phyloP scores from a whole-genome alignment of 768 basidiomycete species.

The Pleurotus tuber-regium region DNA sequence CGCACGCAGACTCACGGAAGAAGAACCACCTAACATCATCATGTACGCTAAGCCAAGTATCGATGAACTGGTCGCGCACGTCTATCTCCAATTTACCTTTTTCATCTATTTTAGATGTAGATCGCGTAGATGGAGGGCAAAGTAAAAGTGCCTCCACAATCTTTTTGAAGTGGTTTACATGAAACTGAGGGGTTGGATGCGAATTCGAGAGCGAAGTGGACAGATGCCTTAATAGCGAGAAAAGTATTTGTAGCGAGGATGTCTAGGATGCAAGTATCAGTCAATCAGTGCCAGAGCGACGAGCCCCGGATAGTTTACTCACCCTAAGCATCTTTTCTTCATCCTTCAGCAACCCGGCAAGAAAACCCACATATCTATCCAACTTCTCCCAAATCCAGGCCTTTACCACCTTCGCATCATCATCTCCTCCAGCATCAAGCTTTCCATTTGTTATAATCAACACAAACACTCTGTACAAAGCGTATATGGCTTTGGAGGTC shows the following conservation, averaged over 20 bases:
- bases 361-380: constrained; percentile 63
- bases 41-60: constrained; percentile 72
- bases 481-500: constrained; percentile 75
- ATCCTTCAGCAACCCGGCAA: constrained; percentile 71
- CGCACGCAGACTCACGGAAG: constrained; percentile 73
- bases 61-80: constrained; percentile 61
- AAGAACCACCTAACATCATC: constrained; percentile 92
- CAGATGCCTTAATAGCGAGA: constrained; percentile 74
- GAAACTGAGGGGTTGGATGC: constrained; percentile 57
- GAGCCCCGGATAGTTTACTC: constrained; percentile 22
- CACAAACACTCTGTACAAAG: constrained; percentile 77
- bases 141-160: constrained; percentile 57
- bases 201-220: constrained; percentile 60
- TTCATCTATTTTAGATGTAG: constrained; percentile 17
- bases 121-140: constrained; percentile 51
- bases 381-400: constrained; percentile 80
- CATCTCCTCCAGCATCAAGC: constrained; percentile 43
- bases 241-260: constrained; percentile 56
- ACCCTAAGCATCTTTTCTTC: constrained; percentile 76
- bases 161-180: constrained; percentile 65
- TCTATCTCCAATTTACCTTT: constrained; percentile 48
- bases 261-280: neutral
- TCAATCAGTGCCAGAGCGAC: neutral
- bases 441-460: constrained; percentile 57
- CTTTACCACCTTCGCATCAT: constrained; percentile 63